Evolutionary conservation across 768 basidiomycete species (phyloP).

Genomic region (Hemileccinum rubropunctum): DNA sequence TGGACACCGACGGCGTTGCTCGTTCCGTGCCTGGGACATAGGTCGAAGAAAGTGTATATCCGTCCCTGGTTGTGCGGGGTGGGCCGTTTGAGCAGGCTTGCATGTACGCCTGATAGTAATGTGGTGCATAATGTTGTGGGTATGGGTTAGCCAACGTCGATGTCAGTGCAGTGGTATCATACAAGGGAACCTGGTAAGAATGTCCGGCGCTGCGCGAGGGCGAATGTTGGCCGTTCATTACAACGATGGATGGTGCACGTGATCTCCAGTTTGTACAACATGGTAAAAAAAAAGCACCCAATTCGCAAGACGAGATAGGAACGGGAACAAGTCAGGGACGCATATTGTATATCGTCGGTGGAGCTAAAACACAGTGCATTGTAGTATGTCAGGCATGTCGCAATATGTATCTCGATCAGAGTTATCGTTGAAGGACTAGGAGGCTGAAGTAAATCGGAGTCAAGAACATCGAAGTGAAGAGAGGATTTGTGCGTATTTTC

Average conservation of each 20-base stretch:
- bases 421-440: slow-evolving; percentile 17
- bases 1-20: background rate
- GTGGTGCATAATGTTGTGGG: slow-evolving; percentile 31
- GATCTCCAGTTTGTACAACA: slow-evolving; percentile 11
- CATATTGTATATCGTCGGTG: slow-evolving; percentile 26
- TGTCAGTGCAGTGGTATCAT: slow-evolving; percentile 25
- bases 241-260: slow-evolving; percentile 14
- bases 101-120: slow-evolving; percentile 56
- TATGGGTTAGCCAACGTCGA: slow-evolving; percentile 30
- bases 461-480: slow-evolving; percentile 29
- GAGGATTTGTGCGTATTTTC: slow-evolving; percentile 24
- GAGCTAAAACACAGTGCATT: slow-evolving; percentile 31
- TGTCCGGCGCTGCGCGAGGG: no score
- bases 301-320: slow-evolving; percentile 9
- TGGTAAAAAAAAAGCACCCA: no score
- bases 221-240: slow-evolving; percentile 13
- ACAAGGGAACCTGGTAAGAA: slow-evolving; percentile 16
- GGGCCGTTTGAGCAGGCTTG: slow-evolving; percentile 28
- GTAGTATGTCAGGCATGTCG: slow-evolving; percentile 32
- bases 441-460: slow-evolving; percentile 19
- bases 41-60: slow-evolving; percentile 40
- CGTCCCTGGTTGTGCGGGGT: slow-evolving; percentile 29
- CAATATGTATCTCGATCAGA: slow-evolving; percentile 25
- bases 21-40: slow-evolving; percentile 26
- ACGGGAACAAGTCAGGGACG: slow-evolving; percentile 14